phyloP scores from a whole-genome alignment of 2,329 filamentous ascomycete genomes.

The Colletotrichum phormii region DNA sequence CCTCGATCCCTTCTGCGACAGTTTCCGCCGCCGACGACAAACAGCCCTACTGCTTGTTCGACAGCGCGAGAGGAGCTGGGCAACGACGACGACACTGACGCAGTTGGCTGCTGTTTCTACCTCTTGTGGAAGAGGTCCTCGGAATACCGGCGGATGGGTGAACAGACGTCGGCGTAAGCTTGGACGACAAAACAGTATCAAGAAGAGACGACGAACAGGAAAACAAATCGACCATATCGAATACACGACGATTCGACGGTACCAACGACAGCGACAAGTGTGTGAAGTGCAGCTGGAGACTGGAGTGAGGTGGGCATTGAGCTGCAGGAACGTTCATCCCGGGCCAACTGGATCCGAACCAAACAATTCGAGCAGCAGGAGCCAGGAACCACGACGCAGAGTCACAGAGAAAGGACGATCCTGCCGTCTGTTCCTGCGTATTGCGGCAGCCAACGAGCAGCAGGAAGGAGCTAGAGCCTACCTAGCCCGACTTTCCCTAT shows the following conservation, averaged over 20 bases:
- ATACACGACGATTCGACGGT: background rate
- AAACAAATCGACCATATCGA: background rate
- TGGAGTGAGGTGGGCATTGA: background rate
- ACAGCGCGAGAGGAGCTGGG: background rate
- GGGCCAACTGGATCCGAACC: conserved; percentile 5
- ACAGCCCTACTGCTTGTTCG: background rate
- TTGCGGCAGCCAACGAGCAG: background rate
- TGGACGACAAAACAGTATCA: background rate
- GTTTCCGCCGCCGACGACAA: background rate
- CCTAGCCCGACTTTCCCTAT: background rate
- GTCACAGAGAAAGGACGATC: background rate
- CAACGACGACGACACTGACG: background rate
- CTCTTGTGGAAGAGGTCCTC: background rate
- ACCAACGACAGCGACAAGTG: background rate
- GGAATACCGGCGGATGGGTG: background rate
- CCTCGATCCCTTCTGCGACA: conserved; percentile 8
- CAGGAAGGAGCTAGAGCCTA: background rate
- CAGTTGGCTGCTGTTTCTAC: background rate
- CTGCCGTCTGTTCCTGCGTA: background rate
- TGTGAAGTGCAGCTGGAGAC: background rate
- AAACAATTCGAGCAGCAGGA: background rate
- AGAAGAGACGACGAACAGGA: background rate
- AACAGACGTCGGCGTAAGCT: background rate
- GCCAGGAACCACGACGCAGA: background rate
- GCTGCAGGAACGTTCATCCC: conserved; percentile 8